These are phyloP conservation scores for Phylloporus rhodoxanthus DNA, from an alignment of 768 basidiomycete genomes.

Conservation along the genomic window DNA sequence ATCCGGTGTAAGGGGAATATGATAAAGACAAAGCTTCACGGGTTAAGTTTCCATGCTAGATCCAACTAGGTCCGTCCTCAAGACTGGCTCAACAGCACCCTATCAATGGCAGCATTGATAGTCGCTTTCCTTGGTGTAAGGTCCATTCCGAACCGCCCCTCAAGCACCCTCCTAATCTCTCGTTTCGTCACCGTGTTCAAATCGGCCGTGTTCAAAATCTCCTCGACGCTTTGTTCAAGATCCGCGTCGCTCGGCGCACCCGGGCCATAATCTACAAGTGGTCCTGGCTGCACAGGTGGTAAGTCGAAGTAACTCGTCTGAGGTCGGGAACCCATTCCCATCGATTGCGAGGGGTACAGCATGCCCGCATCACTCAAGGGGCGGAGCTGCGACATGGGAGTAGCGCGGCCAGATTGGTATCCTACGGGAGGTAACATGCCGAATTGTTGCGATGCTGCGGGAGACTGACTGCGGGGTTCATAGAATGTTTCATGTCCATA, in stretches of 20 bases:
- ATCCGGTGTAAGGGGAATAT: background rate
- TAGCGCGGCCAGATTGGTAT: constrained; percentile 74
- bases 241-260: constrained; percentile 60
- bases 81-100: constrained; percentile 51
- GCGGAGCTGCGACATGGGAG: constrained; percentile 48
- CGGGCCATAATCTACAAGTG: constrained; percentile 36
- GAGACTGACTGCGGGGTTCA: constrained; percentile 69
- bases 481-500: constrained; percentile 88
- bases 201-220: constrained; percentile 72
- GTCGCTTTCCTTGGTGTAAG: constrained; percentile 61
- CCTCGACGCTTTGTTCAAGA: constrained; percentile 68
- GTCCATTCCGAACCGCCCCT: constrained; percentile 76
- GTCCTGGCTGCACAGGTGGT: constrained; percentile 45
- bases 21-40: constrained; percentile 1
- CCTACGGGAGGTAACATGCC: constrained; percentile 55
- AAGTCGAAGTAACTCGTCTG: constrained; percentile 74
- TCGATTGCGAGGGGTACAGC: constrained; percentile 57
- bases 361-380: constrained; percentile 31
- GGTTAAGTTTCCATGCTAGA: constrained; percentile 15
- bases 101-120: constrained; percentile 77
- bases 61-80: constrained; percentile 21
- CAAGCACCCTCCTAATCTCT: constrained; percentile 77
- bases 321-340: constrained; percentile 62
- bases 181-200: constrained; percentile 90
- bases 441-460: constrained; percentile 60